phyloP scores from a whole-genome alignment of 768 basidiomycete species.

The Dioszegia hungarica region DNA sequence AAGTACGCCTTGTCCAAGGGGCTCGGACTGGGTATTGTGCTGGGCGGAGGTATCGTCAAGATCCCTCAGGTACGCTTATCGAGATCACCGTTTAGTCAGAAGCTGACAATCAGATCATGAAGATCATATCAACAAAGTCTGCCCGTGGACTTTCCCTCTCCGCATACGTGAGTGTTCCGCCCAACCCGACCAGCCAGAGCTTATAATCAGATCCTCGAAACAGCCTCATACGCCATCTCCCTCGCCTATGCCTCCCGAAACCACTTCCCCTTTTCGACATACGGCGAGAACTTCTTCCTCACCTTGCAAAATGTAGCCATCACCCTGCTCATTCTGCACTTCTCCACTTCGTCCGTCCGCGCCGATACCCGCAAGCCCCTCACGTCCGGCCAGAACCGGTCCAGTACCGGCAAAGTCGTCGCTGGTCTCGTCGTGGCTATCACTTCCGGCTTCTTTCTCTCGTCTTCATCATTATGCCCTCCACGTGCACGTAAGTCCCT shows the following conservation, averaged over 20 bases:
- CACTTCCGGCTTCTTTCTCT: conserved; percentile 25
- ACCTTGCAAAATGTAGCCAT: conserved; percentile 82
- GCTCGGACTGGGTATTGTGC: conserved; percentile 83
- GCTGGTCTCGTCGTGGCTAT: conserved; percentile 24
- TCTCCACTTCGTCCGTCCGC: conserved; percentile 40
- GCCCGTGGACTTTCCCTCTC: conserved; percentile 82
- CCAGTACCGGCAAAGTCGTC: conserved; percentile 28
- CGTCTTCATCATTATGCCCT: conserved; percentile 36
- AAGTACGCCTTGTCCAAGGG: conserved; percentile 90
- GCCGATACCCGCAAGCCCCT: conserved; percentile 6
- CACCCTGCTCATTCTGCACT: conserved; percentile 76
- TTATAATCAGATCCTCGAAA: conserved; percentile 62
- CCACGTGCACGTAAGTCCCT: conserved; percentile 36
- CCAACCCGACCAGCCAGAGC: not conserved
- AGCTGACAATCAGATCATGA: conserved; percentile 28
- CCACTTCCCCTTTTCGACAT: conserved; percentile 89
- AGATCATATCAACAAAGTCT: conserved; percentile 53
- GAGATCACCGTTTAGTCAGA: not conserved
- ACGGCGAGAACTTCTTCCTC: conserved; percentile 94
- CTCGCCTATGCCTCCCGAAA: conserved; percentile 80
- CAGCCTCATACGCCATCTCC: conserved; percentile 81
- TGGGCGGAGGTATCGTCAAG: conserved; percentile 90
- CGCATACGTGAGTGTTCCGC: conserved; percentile 59
- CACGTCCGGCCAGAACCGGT: conserved; percentile 2
- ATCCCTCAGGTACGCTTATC: conserved; percentile 72